Percentiles rank a stretch among this genome's conserved stretches.
Evolutionary conservation across 2,329 filamentous ascomycete species (phyloP).

Genomic region (Leptodontidium sp.): DNA sequence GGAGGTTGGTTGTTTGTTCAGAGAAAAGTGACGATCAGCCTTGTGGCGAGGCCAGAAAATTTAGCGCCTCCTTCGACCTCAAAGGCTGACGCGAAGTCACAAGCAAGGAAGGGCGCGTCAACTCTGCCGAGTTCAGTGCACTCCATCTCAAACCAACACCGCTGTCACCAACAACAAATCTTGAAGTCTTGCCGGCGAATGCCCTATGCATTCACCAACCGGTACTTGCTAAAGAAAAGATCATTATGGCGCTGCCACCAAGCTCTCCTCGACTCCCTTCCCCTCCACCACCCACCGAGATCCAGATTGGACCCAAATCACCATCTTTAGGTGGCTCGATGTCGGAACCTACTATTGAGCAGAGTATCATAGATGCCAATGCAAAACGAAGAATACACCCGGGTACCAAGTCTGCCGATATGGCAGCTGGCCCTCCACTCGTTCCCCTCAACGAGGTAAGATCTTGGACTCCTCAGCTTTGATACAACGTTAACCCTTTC

Average conservation of each 20-base stretch:
- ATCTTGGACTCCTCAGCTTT: slow-evolving; percentile 10
- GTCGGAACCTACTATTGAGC: slow-evolving; percentile 65
- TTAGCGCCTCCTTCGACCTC: neutral
- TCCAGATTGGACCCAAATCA: slow-evolving; percentile 85
- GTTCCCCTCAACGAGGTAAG: slow-evolving; percentile 84
- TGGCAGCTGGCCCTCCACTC: slow-evolving; percentile 90
- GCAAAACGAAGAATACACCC: slow-evolving; percentile 87
- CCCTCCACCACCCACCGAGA: slow-evolving; percentile 92
- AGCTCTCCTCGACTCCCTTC: slow-evolving; percentile 93
- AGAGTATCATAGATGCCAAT: slow-evolving; percentile 72
- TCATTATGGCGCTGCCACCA: slow-evolving; percentile 66
- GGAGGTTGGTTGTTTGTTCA: neutral
- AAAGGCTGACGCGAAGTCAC: slow-evolving; percentile 20
- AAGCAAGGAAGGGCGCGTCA: slow-evolving; percentile 11
- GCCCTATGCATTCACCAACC: neutral
- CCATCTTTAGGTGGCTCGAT: slow-evolving; percentile 69
- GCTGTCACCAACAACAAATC: neutral
- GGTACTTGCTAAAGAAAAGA: neutral
- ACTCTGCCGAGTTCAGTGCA: neutral
- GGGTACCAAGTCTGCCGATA: slow-evolving; percentile 89
- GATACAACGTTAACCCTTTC: slow-evolving; percentile 33
- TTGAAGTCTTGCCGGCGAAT: neutral
- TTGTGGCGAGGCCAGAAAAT: slow-evolving; percentile 1
- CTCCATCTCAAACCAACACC: neutral
- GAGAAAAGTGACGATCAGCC: neutral